A percentile compares a stretch with the other conserved stretches of the same genome.
These are phyloP conservation scores for Senna tora DNA, from an alignment of 306 rosid species.

Conservation along the genomic window DNA sequence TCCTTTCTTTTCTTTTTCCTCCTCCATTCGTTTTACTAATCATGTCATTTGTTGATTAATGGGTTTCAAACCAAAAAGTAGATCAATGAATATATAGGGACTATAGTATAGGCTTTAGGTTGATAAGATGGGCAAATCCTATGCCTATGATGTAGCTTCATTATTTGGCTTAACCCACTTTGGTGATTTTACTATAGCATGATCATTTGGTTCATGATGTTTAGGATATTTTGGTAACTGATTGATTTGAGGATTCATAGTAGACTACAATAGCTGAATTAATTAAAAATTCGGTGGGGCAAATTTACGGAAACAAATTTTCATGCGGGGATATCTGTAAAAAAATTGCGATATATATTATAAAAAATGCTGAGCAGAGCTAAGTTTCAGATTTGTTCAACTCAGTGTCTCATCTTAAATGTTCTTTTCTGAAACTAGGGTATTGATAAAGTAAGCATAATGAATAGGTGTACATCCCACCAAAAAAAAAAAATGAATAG, in stretches of 20 bases:
- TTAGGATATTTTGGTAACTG: too few species aligned
- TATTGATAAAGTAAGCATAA: too few species aligned
- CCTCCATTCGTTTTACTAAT: slow-evolving; percentile 22
- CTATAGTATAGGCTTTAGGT: background rate
- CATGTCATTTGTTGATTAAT: background rate
- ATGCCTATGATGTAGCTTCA: slow-evolving; percentile 9
- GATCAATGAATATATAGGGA: background rate
- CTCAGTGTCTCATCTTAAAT: too few species aligned
- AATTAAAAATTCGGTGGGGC: background rate
- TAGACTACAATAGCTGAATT: too few species aligned
- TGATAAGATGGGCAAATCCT: slow-evolving; percentile 28
- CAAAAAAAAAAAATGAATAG: too few species aligned
- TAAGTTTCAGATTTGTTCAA: too few species aligned
- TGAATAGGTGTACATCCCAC: too few species aligned
- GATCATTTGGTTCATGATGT: background rate
- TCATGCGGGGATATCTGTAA: too few species aligned
- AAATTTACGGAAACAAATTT: too few species aligned
- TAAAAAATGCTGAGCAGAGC: too few species aligned
- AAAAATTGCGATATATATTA: too few species aligned
- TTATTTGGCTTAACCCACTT: background rate
- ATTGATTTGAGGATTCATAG: background rate
- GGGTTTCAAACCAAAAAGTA: background rate
- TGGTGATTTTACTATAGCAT: background rate
- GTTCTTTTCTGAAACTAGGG: too few species aligned
- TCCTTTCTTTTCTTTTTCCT: slow-evolving; percentile 33